Conservation (phyloP, 2,329 filamentous ascomycete species). For the Chaetomiaceae sp. region DNA sequence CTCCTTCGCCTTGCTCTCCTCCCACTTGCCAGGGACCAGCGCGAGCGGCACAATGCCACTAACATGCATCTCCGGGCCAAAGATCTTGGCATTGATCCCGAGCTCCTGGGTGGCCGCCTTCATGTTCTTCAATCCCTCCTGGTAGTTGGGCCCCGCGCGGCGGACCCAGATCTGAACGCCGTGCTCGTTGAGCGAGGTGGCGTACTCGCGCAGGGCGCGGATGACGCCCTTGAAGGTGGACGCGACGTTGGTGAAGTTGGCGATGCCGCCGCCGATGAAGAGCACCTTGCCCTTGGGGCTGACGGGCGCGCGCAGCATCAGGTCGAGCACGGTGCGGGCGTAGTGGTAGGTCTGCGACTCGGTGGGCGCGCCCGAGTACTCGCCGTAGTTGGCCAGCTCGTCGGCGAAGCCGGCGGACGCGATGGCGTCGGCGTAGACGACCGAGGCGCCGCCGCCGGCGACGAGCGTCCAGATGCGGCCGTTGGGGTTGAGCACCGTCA, state of each 20-base stretch:
- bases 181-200: constrained; percentile 83
- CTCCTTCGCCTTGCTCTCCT: constrained; percentile 55
- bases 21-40: constrained; percentile 60
- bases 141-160: constrained; percentile 92
- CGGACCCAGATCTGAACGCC: constrained; percentile 97
- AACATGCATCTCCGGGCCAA: constrained; percentile 84
- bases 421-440: constrained; percentile 98
- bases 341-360: constrained; percentile 99
- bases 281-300: constrained; percentile 92
- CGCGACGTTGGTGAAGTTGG: constrained; percentile 99
- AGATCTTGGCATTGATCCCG: constrained; percentile 63
- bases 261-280: constrained; percentile 99
- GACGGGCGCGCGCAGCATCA: constrained; percentile 88
- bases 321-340: constrained; percentile 89
- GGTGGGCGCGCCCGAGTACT: constrained; percentile 97
- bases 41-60: constrained; percentile 94
- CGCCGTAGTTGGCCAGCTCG: constrained; percentile 98
- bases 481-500: constrained; percentile 86
- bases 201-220: constrained; percentile 84
- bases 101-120: constrained; percentile 93
- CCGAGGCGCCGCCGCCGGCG: constrained; percentile 97
- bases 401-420: constrained; percentile 91
- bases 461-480: constrained; percentile 98
- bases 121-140: constrained; percentile 99
- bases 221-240: constrained; percentile 99